Evolutionary conservation across 805 yeast species (phyloP).

Genomic region (Tetrapisispora taiwanensis): DNA sequence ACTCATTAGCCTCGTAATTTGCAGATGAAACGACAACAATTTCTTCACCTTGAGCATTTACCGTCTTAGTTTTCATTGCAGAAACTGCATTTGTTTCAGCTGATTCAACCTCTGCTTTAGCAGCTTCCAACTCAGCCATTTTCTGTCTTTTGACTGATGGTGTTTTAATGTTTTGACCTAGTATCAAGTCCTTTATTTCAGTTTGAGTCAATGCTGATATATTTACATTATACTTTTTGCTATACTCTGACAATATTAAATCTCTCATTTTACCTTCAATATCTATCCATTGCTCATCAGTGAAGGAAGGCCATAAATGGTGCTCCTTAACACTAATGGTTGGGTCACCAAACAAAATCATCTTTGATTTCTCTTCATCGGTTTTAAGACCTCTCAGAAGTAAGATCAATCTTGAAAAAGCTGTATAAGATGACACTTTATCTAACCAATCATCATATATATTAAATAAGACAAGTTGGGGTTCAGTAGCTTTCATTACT

Average conservation of each 20-base stretch:
- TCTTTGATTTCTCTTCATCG: slow-evolving; percentile 63
- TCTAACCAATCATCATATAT: slow-evolving; percentile 92
- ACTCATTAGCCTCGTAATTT: slow-evolving; percentile 73
- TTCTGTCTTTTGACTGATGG: slow-evolving; percentile 84
- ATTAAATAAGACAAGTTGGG: slow-evolving; percentile 85
- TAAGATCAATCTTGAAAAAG: slow-evolving; percentile 78
- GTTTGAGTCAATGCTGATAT: slow-evolving; percentile 81
- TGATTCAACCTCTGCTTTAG: slow-evolving; percentile 31
- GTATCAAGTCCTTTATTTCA: slow-evolving; percentile 84
- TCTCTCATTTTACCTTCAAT: slow-evolving; percentile 85
- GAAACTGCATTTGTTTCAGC: slow-evolving; percentile 44
- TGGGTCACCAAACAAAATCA: slow-evolving; percentile 66
- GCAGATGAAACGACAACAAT: slow-evolving; percentile 90
- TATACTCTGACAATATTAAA: slow-evolving; percentile 74
- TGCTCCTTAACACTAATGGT: slow-evolving; percentile 59
- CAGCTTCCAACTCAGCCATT: slow-evolving; percentile 61
- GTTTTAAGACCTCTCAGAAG: slow-evolving; percentile 76
- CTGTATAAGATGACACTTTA: slow-evolving; percentile 77
- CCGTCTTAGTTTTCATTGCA: slow-evolving; percentile 72
- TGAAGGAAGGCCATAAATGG: slow-evolving; percentile 88
- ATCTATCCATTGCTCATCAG: slow-evolving; percentile 84
- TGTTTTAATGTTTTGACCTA: slow-evolving; percentile 88
- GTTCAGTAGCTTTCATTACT: slow-evolving; percentile 79
- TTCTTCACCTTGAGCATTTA: slow-evolving; percentile 92
- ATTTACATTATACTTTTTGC: slow-evolving; percentile 75